Conservation (phyloP, 352 stramenopile genomes). For the Phytophthora vignae region DNA sequence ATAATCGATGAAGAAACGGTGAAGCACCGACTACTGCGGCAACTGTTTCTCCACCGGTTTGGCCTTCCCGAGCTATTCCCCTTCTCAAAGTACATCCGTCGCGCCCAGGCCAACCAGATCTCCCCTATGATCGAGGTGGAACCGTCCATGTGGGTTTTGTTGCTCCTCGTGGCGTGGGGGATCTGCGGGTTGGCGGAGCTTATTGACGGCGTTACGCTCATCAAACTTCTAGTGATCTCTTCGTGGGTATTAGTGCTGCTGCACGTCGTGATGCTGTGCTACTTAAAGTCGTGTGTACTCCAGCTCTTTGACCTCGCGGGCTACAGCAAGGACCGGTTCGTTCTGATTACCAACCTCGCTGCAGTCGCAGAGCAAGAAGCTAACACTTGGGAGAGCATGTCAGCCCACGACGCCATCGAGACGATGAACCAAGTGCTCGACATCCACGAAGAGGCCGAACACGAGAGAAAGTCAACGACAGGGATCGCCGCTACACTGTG, state of each 20-base stretch:
- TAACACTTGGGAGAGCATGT: conserved; percentile 15
- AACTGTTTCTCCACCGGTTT: conserved; percentile 54
- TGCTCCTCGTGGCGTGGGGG: conserved; percentile 52
- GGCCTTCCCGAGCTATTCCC: conserved; percentile 60
- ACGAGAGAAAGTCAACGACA: conserved; percentile 11
- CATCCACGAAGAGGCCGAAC: conserved; percentile 25
- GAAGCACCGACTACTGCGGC: conserved; percentile 43
- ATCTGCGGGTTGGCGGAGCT: conserved; percentile 38
- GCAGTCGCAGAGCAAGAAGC: conserved; percentile 29
- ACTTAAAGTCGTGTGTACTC: conserved; percentile 40
- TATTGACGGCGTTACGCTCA: conserved; percentile 26
- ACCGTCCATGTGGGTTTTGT: conserved; percentile 64
- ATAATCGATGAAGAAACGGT: conserved; percentile 20
- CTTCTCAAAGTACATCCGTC: conserved; percentile 73
- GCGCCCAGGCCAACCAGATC: conserved; percentile 74
- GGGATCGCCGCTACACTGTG: neutral
- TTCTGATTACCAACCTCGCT: conserved; percentile 31
- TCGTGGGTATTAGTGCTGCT: conserved; percentile 39
- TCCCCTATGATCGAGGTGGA: conserved; percentile 78
- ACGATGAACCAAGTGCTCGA: conserved; percentile 25
- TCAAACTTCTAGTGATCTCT: conserved; percentile 39
- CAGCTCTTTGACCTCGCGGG: conserved; percentile 43
- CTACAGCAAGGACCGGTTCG: conserved; percentile 26
- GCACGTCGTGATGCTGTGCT: conserved; percentile 44
- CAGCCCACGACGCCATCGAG: conserved; percentile 18